Evolutionary conservation across 2,329 filamentous ascomycete genomes (phyloP).

Genomic region (Arthroderma sp.): DNA sequence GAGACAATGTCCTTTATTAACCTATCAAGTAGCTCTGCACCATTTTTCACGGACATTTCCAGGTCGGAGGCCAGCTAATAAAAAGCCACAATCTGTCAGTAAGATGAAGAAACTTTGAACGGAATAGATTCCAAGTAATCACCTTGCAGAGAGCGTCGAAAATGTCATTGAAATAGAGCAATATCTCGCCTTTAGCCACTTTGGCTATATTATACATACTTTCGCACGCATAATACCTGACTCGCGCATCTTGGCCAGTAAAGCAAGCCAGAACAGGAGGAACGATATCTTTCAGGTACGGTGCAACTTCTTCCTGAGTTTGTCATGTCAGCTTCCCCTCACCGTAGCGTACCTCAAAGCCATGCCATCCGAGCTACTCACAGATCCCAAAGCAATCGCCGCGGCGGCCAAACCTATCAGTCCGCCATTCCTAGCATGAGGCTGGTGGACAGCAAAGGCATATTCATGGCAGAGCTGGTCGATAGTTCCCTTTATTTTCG

Average conservation of each 20-base stretch:
- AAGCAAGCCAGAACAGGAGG: conserved; percentile 96
- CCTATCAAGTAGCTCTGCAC: conserved; percentile 85
- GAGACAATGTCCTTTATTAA: conserved; percentile 93
- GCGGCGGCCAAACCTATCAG: conserved; percentile 91
- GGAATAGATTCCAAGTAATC: conserved; percentile 14
- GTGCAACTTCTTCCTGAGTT: conserved; percentile 62
- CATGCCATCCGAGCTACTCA: conserved; percentile 37
- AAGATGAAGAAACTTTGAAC: conserved; percentile 6
- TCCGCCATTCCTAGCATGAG: conserved; percentile 89
- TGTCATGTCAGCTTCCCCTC: conserved; percentile 1
- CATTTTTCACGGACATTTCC: conserved; percentile 95
- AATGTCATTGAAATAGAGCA: conserved; percentile 96
- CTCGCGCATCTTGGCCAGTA: conserved; percentile 91
- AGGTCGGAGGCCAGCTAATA: conserved; percentile 80
- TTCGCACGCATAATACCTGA: conserved; percentile 96
- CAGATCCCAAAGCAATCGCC: conserved; percentile 83
- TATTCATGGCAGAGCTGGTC: conserved; percentile 96
- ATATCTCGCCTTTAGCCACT: conserved; percentile 92
- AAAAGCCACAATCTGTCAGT: conserved; percentile 2
- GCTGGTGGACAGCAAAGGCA: conserved; percentile 92
- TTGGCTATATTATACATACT: conserved; percentile 99
- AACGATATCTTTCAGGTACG: conserved; percentile 85
- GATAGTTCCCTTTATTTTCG: conserved; percentile 72
- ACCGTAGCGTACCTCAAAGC: neutral
- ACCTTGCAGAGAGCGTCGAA: conserved; percentile 97